phyloP scores from a whole-genome alignment of 2,329 filamentous ascomycete species.

The Pyrenochaeta sp. region DNA sequence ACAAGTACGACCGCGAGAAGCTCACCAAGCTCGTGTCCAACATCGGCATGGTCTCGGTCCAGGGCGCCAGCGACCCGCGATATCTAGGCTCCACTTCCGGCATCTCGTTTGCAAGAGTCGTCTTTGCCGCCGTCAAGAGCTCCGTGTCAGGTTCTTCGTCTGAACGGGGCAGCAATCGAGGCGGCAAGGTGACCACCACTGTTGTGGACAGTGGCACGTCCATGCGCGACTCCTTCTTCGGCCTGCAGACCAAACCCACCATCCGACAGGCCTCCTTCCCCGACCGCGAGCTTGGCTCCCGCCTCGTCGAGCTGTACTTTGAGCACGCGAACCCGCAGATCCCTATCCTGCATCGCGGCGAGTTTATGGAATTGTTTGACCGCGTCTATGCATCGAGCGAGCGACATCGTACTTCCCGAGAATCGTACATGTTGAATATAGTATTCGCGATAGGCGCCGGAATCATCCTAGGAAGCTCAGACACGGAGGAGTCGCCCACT shows the following conservation, averaged over 20 bases:
- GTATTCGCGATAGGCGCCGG: slow-evolving; percentile 95
- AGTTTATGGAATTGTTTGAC: slow-evolving; percentile 90
- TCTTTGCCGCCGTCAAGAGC: slow-evolving; percentile 90
- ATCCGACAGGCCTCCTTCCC: slow-evolving; percentile 89
- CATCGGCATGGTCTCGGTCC: slow-evolving; percentile 77
- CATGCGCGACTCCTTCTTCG: slow-evolving; percentile 96
- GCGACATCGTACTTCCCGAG: slow-evolving; percentile 73
- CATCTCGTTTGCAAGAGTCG: slow-evolving; percentile 92
- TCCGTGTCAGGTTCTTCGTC: slow-evolving; percentile 65
- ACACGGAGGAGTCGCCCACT: slow-evolving; percentile 41
- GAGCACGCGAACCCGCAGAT: slow-evolving; percentile 97
- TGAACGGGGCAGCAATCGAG: slow-evolving; percentile 68
- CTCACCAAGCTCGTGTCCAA: slow-evolving; percentile 73
- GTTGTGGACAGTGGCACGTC: slow-evolving; percentile 70
- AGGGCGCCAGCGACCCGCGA: slow-evolving; percentile 78
- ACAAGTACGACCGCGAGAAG: slow-evolving; percentile 65
- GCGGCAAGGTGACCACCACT: slow-evolving; percentile 60
- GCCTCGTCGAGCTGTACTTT: slow-evolving; percentile 85
- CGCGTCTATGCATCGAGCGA: slow-evolving; percentile 76
- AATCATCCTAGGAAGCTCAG: slow-evolving; percentile 75
- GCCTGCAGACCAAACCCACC: slow-evolving; percentile 87
- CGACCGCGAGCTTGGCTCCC: slow-evolving; percentile 73
- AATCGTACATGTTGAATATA: slow-evolving; percentile 95
- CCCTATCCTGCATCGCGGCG: slow-evolving; percentile 84
- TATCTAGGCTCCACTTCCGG: slow-evolving; percentile 86